Conservation (phyloP, 176 grass and related monocot genomes). For the Secale cereale region DNA sequence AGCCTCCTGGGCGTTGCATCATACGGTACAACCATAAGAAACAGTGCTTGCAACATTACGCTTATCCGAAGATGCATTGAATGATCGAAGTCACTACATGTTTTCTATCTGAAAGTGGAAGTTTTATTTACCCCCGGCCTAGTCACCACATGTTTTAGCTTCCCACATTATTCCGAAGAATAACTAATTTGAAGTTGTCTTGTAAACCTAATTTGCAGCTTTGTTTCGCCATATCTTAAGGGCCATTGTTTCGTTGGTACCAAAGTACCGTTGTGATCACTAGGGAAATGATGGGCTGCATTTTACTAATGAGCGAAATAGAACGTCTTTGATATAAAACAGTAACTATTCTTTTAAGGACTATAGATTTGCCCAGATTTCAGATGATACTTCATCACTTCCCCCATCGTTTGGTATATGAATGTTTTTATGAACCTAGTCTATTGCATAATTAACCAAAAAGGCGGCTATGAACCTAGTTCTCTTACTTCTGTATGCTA, state of each 20-base stretch:
- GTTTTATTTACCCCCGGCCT: no score
- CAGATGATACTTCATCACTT: neutral
- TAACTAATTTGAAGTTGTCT: neutral
- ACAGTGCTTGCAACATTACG: neutral
- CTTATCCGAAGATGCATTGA: neutral
- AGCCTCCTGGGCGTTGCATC: neutral
- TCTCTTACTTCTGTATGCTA: neutral
- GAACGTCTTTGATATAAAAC: neutral
- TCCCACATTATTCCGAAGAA: neutral
- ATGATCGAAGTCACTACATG: neutral
- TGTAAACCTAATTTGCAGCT: neutral
- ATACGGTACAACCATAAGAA: neutral
- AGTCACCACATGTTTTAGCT: constrained; percentile 1
- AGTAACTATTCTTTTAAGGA: neutral
- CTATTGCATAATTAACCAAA: neutral
- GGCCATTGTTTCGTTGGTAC: neutral
- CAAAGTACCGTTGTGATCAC: neutral
- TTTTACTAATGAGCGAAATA: neutral
- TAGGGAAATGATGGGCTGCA: neutral
- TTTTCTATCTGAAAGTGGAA: no score
- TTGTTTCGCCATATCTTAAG: neutral
- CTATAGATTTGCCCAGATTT: neutral
- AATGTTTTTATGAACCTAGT: neutral
- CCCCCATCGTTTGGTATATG: neutral
- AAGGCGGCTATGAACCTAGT: neutral